Evolutionary conservation across 306 rosid genomes (phyloP).

Genomic region (Sophora flavescens): DNA sequence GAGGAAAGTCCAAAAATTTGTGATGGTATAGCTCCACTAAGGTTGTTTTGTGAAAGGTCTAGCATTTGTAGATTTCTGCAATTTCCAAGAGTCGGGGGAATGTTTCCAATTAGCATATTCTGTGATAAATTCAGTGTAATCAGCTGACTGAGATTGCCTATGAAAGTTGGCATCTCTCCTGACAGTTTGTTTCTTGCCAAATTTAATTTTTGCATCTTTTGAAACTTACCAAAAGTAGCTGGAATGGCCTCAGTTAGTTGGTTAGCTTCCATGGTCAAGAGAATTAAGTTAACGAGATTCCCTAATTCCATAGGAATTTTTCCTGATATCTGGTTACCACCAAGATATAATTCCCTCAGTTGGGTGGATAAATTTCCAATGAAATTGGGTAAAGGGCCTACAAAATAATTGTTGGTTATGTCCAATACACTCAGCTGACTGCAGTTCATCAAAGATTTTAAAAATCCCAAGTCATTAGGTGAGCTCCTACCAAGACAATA

Average conservation of each 20-base stretch:
- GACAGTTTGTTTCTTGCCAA: too few relatives aligned
- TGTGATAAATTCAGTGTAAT: background rate
- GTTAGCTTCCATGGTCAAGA: too few relatives aligned
- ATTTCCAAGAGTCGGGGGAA: background rate
- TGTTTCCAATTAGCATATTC: background rate
- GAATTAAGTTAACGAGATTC: background rate
- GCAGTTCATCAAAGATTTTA: background rate
- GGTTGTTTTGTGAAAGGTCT: background rate
- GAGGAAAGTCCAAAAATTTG: background rate
- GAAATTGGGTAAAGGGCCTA: background rate
- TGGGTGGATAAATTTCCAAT: background rate
- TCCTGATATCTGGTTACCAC: background rate
- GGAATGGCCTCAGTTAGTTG: too few relatives aligned
- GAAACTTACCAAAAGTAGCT: too few relatives aligned
- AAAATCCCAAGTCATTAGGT: background rate
- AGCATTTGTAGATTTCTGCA: background rate
- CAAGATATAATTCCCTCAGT: too few relatives aligned
- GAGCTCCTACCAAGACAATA: too few relatives aligned
- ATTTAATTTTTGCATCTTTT: too few relatives aligned
- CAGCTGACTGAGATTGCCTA: background rate
- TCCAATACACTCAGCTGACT: too few relatives aligned
- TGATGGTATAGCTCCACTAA: background rate
- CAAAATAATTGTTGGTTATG: too few relatives aligned
- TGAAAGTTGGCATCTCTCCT: background rate
- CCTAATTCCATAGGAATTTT: background rate